These are phyloP conservation scores for Limonium bicolor DNA, from an alignment of 148 eudicot species.

Conservation along the genomic window DNA sequence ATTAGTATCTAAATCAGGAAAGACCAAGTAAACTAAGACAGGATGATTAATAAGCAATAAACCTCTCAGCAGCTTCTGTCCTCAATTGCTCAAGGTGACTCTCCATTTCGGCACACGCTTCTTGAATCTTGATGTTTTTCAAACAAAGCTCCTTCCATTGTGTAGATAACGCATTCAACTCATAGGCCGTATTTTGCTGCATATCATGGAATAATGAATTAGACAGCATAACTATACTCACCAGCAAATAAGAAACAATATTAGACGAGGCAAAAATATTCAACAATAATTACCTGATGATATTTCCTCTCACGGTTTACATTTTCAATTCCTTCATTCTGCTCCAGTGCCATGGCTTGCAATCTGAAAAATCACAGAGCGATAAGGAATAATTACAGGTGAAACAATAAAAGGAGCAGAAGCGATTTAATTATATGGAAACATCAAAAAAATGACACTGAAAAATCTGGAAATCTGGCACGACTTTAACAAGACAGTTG, in stretches of 20 bases:
- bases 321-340: conserved; percentile 56
- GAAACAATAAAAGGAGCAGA: background rate
- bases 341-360: conserved; percentile 56
- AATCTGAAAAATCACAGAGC: conserved; percentile 30
- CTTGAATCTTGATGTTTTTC: conserved; percentile 78
- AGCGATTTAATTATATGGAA: background rate
- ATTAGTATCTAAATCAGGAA: background rate
- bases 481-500: background rate
- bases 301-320: conserved; percentile 92
- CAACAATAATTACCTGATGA: conserved; percentile 45
- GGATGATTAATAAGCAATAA: too few relatives aligned
- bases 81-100: conserved; percentile 35
- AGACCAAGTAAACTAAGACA: background rate
- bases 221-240: background rate
- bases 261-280: background rate
- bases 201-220: conserved; percentile 5
- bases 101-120: conserved; percentile 54
- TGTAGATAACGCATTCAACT: conserved; percentile 71
- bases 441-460: background rate
- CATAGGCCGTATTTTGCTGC: conserved; percentile 88
- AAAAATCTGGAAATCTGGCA: background rate
- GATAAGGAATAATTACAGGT: background rate
- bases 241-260: background rate
- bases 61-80: conserved; percentile 66
- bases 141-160: conserved; percentile 92